Evolutionary conservation across 2,329 filamentous ascomycete species (phyloP), one percentile per base, ranked within the genome.

Genomic region (Xylaria sp.): DNA sequence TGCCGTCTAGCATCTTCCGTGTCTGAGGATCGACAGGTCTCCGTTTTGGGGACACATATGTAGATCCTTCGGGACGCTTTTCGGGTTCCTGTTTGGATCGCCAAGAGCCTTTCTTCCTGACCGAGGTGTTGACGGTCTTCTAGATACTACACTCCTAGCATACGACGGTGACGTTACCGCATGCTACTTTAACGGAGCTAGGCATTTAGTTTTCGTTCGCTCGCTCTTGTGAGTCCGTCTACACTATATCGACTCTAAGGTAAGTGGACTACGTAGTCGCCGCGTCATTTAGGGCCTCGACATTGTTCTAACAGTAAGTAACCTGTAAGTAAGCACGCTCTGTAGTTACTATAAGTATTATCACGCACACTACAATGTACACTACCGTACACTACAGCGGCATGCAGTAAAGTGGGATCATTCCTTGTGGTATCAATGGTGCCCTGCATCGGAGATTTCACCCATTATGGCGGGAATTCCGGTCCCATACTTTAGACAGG

Each of bases 381-480:
- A n/a, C n/a, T n/a, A n/a, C n/a, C n/a, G n/a, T n/a, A n/a, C n/a
- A 27, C 7, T 35, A 29, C 25, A 21, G 29, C 33, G 13, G 44
- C 21, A 37, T 48, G 51, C 31, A 40, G 58, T 44, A 55, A 54
- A 41, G 49, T 62, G 46, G 46, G 63, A 63, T 63, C n/a, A 37
- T 54, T 63, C 60, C 54, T 47, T 53, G 44, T 55, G 51, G 23
- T 65, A 21, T 31, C 37, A 49, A 54, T 47, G 47, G 49, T 58
- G 55, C 54, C 60, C 63, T 63, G 63, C 63, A 53, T 65, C 63
- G 63, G 63, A 60, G 60, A 65, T 52, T 63, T 65, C 44, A 9
- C 63, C 57, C 38, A 48, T 65, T 63, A 25, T 11, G 56, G 63
- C 40, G 44, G 35, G 31, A 27, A 52, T 60, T 51, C 56, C 56